phyloP scores from a whole-genome alignment of 2,329 filamentous ascomycete genomes.

The Trichoderma oligosporum region DNA sequence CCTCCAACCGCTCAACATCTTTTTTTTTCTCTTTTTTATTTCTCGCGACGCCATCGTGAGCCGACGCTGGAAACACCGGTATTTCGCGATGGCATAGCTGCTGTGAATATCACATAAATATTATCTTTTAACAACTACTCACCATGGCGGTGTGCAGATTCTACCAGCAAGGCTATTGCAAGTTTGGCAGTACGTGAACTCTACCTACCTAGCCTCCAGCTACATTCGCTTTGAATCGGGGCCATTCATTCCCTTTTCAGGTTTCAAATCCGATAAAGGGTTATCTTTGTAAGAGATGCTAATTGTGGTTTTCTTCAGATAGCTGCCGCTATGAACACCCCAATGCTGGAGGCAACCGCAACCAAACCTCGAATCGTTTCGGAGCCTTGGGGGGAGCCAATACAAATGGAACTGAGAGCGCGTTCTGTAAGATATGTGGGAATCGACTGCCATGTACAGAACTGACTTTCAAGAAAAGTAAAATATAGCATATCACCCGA shows the following conservation, averaged over 20 bases:
- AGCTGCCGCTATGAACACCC: constrained; percentile 55
- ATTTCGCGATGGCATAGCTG: constrained; percentile 17
- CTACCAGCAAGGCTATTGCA: constrained; percentile 51
- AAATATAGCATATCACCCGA: constrained; percentile 55
- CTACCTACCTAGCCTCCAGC: not conserved
- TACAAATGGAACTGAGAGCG: constrained; percentile 27
- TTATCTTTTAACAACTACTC: constrained; percentile 10
- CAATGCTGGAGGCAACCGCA: constrained; percentile 34
- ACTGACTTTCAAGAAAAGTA: constrained; percentile 25
- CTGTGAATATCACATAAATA: not conserved
- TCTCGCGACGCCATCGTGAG: constrained; percentile 7
- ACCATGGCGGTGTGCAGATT: constrained; percentile 46
- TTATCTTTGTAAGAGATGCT: not conserved
- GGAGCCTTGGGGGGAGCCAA: constrained; percentile 41
- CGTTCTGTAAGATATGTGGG: constrained; percentile 22
- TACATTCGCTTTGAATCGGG: not conserved
- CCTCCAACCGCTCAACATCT: not conserved
- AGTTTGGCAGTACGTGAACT: constrained; percentile 45
- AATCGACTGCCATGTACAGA: not conserved
- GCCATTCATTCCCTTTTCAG: not conserved
- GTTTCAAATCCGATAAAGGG: too few relatives aligned
- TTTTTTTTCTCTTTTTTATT: not conserved
- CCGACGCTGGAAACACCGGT: not conserved
- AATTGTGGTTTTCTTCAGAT: constrained; percentile 34
- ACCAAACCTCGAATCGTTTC: constrained; percentile 53